phyloP scores from a whole-genome alignment of 257 asterid species.

The Echites panduratus region DNA sequence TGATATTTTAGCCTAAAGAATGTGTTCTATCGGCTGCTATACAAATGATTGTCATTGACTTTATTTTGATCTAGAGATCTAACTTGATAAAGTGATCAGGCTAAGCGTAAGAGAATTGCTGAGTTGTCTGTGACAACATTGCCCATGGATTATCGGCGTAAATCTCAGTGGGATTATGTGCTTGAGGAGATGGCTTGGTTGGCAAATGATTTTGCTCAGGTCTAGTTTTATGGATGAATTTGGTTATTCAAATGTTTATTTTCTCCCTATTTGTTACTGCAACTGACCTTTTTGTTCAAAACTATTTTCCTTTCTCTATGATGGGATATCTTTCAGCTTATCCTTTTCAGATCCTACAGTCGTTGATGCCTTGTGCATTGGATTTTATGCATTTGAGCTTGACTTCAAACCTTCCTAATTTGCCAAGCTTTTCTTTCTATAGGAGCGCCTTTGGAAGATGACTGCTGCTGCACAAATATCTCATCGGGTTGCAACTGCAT shows the following conservation, averaged over 20 bases:
- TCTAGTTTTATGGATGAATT: conserved; percentile 23
- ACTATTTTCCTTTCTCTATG: not conserved
- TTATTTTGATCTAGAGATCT: conserved; percentile 33
- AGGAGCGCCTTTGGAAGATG: conserved; percentile 93
- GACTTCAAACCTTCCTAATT: not conserved
- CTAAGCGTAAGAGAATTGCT: conserved; percentile 65
- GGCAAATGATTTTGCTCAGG: conserved; percentile 99
- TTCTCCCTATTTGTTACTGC: not conserved
- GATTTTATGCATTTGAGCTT: not conserved
- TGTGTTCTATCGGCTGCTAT: not conserved
- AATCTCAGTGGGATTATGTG: conserved; percentile 87
- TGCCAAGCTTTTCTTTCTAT: conserved; percentile 12
- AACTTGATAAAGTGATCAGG: conserved; percentile 52
- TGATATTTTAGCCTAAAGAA: not conserved
- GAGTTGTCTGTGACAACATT: conserved; percentile 50
- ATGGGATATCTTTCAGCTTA: not conserved
- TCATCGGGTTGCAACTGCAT: conserved; percentile 48
- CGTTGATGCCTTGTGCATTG: not conserved
- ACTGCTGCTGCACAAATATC: conserved; percentile 64
- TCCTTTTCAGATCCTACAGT: not conserved
- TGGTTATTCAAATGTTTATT: not conserved
- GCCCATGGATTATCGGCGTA: conserved; percentile 34
- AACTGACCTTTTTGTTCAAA: conserved; percentile 4
- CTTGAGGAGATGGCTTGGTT: conserved; percentile 98
- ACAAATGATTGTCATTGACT: conserved; percentile 18